phyloP scores from a whole-genome alignment of 139 green algal genomes.

The Axilococcus clingmanii region DNA sequence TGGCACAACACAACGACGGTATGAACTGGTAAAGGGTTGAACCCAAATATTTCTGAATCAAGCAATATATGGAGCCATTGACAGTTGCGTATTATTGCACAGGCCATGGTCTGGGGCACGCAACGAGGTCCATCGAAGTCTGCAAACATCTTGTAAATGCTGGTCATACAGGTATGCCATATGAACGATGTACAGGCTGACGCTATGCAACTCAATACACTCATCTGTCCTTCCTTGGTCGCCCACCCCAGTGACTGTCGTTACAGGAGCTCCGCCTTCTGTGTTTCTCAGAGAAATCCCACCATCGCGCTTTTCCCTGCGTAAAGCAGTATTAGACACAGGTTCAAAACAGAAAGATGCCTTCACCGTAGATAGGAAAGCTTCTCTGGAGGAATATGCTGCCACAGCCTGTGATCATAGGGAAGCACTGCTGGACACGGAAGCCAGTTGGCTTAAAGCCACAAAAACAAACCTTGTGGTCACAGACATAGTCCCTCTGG shows the following conservation, averaged over 20 bases:
- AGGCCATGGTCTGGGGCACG: slow-evolving; percentile 56
- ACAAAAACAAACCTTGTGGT: slow-evolving; percentile 32
- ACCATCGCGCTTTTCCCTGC: slow-evolving; percentile 7
- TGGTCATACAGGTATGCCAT: slow-evolving; percentile 23
- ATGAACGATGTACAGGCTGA: background rate
- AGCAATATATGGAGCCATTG: background rate
- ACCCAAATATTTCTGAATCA: background rate
- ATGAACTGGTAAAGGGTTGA: no score
- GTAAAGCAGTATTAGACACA: slow-evolving; percentile 37
- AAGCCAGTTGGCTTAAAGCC: slow-evolving; percentile 40
- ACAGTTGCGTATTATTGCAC: slow-evolving; percentile 35
- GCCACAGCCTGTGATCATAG: slow-evolving; percentile 7
- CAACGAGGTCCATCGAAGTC: slow-evolving; percentile 48
- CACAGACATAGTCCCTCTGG: slow-evolving; percentile 54
- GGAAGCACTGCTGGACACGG: slow-evolving; percentile 27
- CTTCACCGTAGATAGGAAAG: slow-evolving; percentile 48
- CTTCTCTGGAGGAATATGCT: slow-evolving; percentile 39
- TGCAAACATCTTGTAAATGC: slow-evolving; percentile 21
- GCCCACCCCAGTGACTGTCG: slow-evolving; percentile 26
- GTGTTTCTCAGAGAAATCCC: slow-evolving; percentile 24
- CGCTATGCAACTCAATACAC: background rate
- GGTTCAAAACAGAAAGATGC: slow-evolving; percentile 53
- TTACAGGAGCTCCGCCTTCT: slow-evolving; percentile 22
- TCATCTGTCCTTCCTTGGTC: background rate
- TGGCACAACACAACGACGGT: no score